Conservation (phyloP, 1,284 basidiomycete species). For the Trametes pubescens region DNA sequence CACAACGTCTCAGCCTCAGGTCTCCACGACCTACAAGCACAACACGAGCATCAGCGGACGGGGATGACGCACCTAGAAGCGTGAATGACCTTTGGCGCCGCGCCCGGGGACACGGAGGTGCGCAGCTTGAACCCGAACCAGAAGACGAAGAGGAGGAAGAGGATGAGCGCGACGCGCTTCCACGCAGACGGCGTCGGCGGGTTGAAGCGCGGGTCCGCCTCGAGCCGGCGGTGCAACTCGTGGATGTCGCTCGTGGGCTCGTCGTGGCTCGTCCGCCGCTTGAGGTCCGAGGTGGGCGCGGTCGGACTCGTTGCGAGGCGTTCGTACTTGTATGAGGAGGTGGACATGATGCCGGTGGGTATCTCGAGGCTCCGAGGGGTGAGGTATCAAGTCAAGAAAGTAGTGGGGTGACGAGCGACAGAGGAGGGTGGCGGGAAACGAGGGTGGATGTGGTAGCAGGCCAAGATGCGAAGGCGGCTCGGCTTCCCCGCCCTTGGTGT, state of each 20-base stretch:
- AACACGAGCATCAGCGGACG: slow-evolving; percentile 12
- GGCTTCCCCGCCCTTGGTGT: neutral
- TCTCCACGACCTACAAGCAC: slow-evolving; percentile 8
- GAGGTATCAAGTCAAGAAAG: too few relatives aligned
- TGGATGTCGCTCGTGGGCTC: slow-evolving; percentile 40
- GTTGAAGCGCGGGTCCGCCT: slow-evolving; percentile 52
- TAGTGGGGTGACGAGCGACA: neutral
- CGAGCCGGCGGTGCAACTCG: slow-evolving; percentile 37
- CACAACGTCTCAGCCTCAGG: slow-evolving; percentile 3
- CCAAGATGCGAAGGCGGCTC: neutral
- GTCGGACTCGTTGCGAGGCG: slow-evolving; percentile 26
- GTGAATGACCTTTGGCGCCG: slow-evolving; percentile 51
- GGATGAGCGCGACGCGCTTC: slow-evolving; percentile 56
- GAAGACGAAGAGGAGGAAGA: slow-evolving; percentile 51
- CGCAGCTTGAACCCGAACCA: slow-evolving; percentile 52
- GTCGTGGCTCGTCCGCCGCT: slow-evolving; percentile 25
- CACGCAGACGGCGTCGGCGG: slow-evolving; percentile 53
- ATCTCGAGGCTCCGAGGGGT: neutral
- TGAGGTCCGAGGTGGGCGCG: slow-evolving; percentile 15
- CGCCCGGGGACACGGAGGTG: slow-evolving; percentile 23
- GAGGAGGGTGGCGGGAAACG: neutral
- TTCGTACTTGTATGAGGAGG: slow-evolving; percentile 25
- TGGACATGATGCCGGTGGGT: slow-evolving; percentile 21
- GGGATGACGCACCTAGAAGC: slow-evolving; percentile 53
- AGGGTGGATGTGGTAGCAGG: slow-evolving; percentile 3